Evolutionary conservation across 495 filamentous ascomycete genomes (phyloP).

Genomic region (Sporormia fimetaria): DNA sequence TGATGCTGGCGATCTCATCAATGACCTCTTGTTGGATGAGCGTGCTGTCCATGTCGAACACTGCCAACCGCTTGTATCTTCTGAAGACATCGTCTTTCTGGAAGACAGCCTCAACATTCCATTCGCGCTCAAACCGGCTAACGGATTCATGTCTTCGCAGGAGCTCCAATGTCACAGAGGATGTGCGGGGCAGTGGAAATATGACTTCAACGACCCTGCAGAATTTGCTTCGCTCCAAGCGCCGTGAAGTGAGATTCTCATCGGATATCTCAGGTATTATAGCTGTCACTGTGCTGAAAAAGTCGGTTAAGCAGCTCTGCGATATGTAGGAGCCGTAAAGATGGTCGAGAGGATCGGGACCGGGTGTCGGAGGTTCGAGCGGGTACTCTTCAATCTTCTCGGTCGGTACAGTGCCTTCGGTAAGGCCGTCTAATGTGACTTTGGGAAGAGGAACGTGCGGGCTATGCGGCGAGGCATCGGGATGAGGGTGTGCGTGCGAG

Average conservation of each 20-base stretch:
- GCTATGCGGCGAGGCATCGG: slow-evolving; percentile 14
- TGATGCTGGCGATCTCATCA: slow-evolving; percentile 75
- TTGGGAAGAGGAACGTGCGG: slow-evolving; percentile 15
- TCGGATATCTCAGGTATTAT: slow-evolving; percentile 47
- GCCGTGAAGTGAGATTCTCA: slow-evolving; percentile 56
- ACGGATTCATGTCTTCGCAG: slow-evolving; percentile 69
- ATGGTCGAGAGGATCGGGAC: slow-evolving; percentile 53
- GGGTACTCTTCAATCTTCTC: slow-evolving; percentile 58
- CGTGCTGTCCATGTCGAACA: slow-evolving; percentile 98
- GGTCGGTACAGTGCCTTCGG: slow-evolving; percentile 37
- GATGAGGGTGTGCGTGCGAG: slow-evolving; percentile 15
- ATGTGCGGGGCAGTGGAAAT: slow-evolving; percentile 51
- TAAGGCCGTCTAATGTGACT: slow-evolving; percentile 12
- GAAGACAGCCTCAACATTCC: slow-evolving; percentile 73
- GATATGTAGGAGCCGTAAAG: slow-evolving; percentile 67
- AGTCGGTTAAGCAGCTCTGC: slow-evolving; percentile 70
- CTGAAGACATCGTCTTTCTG: slow-evolving; percentile 61
- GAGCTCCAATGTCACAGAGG: slow-evolving; percentile 56
- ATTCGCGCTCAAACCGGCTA: slow-evolving; percentile 71
- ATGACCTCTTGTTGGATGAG: slow-evolving; percentile 95
- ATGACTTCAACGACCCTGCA: slow-evolving; percentile 19
- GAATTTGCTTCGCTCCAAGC: slow-evolving; percentile 11
- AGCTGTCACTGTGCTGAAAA: slow-evolving; percentile 51
- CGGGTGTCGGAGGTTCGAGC: slow-evolving; percentile 54
- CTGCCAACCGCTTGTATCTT: slow-evolving; percentile 64